phyloP scores from a whole-genome alignment of 2,329 filamentous ascomycete genomes.

The Fusarium nanum region DNA sequence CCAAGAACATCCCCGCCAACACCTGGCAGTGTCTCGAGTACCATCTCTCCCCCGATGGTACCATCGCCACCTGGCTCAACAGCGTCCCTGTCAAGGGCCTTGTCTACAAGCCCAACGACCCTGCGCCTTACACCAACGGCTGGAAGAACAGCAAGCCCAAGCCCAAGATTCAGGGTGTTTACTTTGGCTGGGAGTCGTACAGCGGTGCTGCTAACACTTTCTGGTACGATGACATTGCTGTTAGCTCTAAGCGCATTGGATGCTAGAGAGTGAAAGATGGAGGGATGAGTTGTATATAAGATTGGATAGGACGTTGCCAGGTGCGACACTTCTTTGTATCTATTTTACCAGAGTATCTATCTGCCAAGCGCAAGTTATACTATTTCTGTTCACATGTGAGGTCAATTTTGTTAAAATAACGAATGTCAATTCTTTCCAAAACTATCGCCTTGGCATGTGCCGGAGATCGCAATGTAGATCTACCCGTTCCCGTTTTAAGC shows the following conservation, averaged over 20 bases:
- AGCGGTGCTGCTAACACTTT: conserved; percentile 70
- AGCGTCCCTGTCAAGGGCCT: conserved; percentile 63
- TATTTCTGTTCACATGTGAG: neutral
- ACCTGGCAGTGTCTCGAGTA: conserved; percentile 71
- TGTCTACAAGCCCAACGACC: conserved; percentile 53
- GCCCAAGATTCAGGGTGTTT: conserved; percentile 65
- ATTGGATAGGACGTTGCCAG: conserved; percentile 14
- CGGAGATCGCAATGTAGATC: neutral
- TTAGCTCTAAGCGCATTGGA: conserved; percentile 48
- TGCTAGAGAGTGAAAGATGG: neutral
- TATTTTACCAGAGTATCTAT: conserved; percentile 22
- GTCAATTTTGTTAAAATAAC: accelerated
- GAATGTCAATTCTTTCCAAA: neutral
- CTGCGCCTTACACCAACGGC: conserved; percentile 55
- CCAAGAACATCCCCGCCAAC: conserved; percentile 61
- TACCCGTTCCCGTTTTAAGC: neutral
- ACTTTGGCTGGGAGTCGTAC: conserved; percentile 74
- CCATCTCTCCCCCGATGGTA: conserved; percentile 67
- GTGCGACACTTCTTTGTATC: conserved; percentile 27
- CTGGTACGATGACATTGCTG: conserved; percentile 70
- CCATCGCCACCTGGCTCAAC: conserved; percentile 71
- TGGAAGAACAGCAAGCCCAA: conserved; percentile 63
- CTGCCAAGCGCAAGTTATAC: neutral
- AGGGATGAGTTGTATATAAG: conserved; percentile 10
- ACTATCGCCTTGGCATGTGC: neutral